phyloP scores from a whole-genome alignment of 805 yeast species.

The Candida gorgasii region DNA sequence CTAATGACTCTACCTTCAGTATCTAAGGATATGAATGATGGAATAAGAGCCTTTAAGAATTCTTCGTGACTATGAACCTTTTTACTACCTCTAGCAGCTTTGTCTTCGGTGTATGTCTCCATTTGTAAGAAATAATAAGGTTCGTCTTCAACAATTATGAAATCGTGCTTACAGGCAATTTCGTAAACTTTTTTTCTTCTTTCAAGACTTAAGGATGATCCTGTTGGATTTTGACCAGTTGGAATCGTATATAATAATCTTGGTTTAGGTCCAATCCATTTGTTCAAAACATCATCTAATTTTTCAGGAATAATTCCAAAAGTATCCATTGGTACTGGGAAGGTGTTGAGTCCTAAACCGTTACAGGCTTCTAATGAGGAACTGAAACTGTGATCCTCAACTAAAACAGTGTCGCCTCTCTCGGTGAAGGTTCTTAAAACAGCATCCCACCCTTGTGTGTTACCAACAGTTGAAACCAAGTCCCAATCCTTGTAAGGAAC shows the following conservation, averaged over 20 bases:
- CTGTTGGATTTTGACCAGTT: constrained; percentile 98
- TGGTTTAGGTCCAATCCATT: constrained; percentile 80
- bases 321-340: constrained; percentile 78
- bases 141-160: constrained; percentile 89
- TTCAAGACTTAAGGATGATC: constrained; percentile 74
- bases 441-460: constrained; percentile 89
- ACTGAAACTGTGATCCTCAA: constrained; percentile 80
- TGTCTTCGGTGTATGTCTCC: constrained; percentile 65
- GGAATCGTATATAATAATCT: constrained; percentile 86
- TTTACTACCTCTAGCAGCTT: constrained; percentile 28
- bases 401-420: constrained; percentile 79
- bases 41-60: constrained; percentile 66
- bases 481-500: constrained; percentile 67
- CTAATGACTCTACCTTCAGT: constrained; percentile 87
- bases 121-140: constrained; percentile 97
- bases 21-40: constrained; percentile 75
- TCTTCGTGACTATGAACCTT: constrained; percentile 55
- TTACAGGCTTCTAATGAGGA: constrained; percentile 81
- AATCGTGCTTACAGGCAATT: constrained; percentile 81
- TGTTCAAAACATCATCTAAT: constrained; percentile 57
- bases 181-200: constrained; percentile 78
- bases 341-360: constrained; percentile 65
- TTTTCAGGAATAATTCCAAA: constrained; percentile 76
- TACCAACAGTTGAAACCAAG: constrained; percentile 70
- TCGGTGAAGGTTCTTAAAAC: constrained; percentile 72